These are phyloP conservation scores for Meyerozyma sp. DNA, from an alignment of 1,139 yeast genomes.

Conservation along the genomic window DNA sequence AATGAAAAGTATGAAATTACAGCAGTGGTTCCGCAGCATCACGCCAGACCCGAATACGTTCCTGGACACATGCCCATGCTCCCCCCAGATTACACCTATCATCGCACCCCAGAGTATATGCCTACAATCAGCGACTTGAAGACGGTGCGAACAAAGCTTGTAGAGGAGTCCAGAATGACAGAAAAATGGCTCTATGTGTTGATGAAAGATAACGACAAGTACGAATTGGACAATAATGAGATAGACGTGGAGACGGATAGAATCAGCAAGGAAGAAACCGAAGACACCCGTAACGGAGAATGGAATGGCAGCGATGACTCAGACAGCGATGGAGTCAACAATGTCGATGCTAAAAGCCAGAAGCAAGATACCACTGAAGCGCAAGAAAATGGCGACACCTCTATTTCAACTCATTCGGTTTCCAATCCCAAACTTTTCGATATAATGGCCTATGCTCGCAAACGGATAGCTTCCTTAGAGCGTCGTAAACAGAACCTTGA, in stretches of 20 bases:
- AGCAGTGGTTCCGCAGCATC: constrained; percentile 50
- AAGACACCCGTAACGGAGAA: constrained; percentile 9
- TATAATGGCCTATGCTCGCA: constrained; percentile 50
- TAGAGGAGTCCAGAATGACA: constrained; percentile 74
- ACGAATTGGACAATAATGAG: constrained; percentile 28
- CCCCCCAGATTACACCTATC: constrained; percentile 92
- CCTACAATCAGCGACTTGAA: constrained; percentile 68
- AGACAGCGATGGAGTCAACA: constrained; percentile 4
- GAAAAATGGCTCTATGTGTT: constrained; percentile 69
- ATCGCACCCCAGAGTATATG: constrained; percentile 64
- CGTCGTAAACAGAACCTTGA: constrained; percentile 15
- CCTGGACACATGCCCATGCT: constrained; percentile 78
- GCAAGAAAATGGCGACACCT: constrained; percentile 2
- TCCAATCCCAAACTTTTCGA: constrained; percentile 34
- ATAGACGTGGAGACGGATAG: constrained; percentile 10
- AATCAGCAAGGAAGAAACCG: constrained; percentile 7
- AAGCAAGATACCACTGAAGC: constrained; percentile 8
- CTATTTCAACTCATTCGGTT: background rate
- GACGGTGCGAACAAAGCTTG: constrained; percentile 61
- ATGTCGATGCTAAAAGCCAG: constrained; percentile 3
- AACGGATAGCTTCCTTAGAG: constrained; percentile 28
- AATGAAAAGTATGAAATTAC: constrained; percentile 48
- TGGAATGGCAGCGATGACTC: constrained; percentile 14
- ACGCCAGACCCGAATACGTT: constrained; percentile 46
- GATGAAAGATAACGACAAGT: constrained; percentile 37